A percentile compares a stretch with the other conserved stretches of the same genome.
Evolutionary conservation across 352 stramenopile genomes (phyloP).

Genomic region (Peronospora belbahrii): DNA sequence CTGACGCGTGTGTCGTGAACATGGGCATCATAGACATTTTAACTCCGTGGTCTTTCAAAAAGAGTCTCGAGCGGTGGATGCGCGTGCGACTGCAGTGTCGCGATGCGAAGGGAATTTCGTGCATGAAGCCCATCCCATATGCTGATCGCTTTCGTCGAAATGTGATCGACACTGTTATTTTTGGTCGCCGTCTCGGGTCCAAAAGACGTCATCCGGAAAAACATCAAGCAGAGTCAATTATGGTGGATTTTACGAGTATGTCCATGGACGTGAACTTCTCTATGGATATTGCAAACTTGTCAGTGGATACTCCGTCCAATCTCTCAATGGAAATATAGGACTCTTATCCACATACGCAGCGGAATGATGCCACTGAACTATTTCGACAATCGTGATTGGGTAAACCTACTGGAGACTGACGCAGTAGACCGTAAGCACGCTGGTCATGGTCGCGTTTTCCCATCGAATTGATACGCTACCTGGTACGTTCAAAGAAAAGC

Average conservation of each 20-base stretch:
- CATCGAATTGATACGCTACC: constrained; percentile 68
- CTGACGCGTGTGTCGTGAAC: constrained; percentile 81
- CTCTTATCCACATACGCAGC: constrained; percentile 8
- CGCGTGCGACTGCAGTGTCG: constrained; percentile 74
- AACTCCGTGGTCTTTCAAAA: constrained; percentile 91
- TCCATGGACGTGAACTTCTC: constrained; percentile 37
- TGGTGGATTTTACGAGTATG: constrained; percentile 75
- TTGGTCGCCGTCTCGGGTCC: constrained; percentile 40
- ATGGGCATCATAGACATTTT: constrained; percentile 98
- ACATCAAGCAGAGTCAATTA: constrained; percentile 61
- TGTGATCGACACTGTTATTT: constrained; percentile 79
- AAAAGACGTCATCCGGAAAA: constrained; percentile 27
- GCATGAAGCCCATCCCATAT: constrained; percentile 73
- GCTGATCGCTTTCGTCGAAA: constrained; percentile 79
- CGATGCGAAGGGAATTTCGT: constrained; percentile 74
- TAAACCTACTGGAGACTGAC: constrained; percentile 51
- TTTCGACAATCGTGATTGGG: constrained; percentile 6
- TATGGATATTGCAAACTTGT: constrained; percentile 30
- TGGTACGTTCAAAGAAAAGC: constrained; percentile 18
- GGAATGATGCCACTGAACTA: constrained; percentile 14
- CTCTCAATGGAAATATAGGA: constrained; percentile 40
- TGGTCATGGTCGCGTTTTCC: constrained; percentile 70
- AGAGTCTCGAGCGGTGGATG: constrained; percentile 87
- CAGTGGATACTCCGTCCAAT: constrained; percentile 35
- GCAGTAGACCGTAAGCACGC: constrained; percentile 62